Evolutionary conservation across 2,329 filamentous ascomycete genomes (phyloP).

Genomic region (Pyrenophora graminea): DNA sequence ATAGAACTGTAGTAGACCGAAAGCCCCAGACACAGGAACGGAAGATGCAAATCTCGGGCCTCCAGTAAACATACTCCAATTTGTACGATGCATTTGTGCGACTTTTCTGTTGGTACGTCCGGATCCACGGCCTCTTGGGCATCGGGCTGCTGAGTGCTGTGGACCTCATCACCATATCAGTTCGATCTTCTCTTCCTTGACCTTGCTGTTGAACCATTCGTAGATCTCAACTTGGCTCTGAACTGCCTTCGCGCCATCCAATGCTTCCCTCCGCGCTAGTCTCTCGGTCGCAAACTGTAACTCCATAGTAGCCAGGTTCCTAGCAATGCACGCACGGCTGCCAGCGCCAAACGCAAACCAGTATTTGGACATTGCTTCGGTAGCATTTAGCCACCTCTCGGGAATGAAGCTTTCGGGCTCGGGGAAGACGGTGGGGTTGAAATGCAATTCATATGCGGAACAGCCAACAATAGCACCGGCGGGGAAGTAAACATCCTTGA

Average conservation of each 20-base stretch:
- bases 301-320: conserved; percentile 37
- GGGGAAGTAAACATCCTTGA: conserved; percentile 33
- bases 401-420: conserved; percentile 25
- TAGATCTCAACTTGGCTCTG: conserved; percentile 54
- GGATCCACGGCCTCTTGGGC: too few species aligned
- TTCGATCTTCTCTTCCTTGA: conserved; percentile 56
- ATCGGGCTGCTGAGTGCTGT: not conserved
- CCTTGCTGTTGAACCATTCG: conserved; percentile 62
- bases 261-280: conserved; percentile 50
- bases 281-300: conserved; percentile 43
- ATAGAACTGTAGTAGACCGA: too few species aligned
- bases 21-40: not conserved
- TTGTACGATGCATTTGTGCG: not conserved
- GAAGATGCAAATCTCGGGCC: too few species aligned
- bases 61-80: not conserved
- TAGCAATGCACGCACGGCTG: conserved; percentile 38
- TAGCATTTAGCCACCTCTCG: conserved; percentile 41
- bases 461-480: conserved; percentile 32
- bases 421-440: conserved; percentile 26
- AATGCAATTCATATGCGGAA: conserved; percentile 35
- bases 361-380: conserved; percentile 38
- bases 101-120: too few species aligned
- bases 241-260: conserved; percentile 51
- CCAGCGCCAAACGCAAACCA: conserved; percentile 41
- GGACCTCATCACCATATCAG: conserved; percentile 19